Conservation (phyloP, 495 filamentous ascomycete genomes). For the Aspergillus homomorphus region DNA sequence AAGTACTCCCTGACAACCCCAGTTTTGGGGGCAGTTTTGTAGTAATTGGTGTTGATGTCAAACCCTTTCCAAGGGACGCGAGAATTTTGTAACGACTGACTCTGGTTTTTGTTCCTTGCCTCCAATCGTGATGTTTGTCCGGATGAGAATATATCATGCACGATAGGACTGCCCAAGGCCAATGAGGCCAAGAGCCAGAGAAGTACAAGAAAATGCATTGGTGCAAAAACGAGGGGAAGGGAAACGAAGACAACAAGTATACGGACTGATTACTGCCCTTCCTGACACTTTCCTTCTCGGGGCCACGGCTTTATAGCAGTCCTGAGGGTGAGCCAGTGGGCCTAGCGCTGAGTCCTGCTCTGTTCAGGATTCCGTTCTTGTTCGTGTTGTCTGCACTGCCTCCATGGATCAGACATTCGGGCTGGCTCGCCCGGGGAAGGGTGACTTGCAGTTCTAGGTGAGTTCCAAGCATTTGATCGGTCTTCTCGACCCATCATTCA, state of each 20-base stretch:
- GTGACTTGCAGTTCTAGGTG: neutral
- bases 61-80: slow-evolving; percentile 37
- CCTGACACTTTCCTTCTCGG: neutral
- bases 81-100: neutral
- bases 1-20: slow-evolving; percentile 34
- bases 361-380: neutral
- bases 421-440: neutral
- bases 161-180: neutral
- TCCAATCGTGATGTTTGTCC: neutral
- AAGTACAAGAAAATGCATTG: neutral
- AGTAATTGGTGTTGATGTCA: slow-evolving; percentile 56
- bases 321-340: neutral
- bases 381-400: neutral
- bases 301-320: neutral
- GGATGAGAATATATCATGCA: neutral
- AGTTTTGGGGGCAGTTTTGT: slow-evolving; percentile 40
- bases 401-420: neutral
- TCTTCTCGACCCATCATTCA: neutral
- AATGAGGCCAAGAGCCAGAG: slow-evolving; percentile 1
- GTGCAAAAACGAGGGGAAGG: neutral
- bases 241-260: neutral
- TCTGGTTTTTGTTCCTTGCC: neutral
- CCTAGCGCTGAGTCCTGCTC: neutral
- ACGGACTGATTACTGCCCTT: neutral
- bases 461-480: neutral